A percentile compares a stretch with the other conserved stretches of the same genome.
These are phyloP conservation scores for Talaromyces funiculosus DNA, from an alignment of 2,329 filamentous ascomycete genomes.

Conservation along the genomic window DNA sequence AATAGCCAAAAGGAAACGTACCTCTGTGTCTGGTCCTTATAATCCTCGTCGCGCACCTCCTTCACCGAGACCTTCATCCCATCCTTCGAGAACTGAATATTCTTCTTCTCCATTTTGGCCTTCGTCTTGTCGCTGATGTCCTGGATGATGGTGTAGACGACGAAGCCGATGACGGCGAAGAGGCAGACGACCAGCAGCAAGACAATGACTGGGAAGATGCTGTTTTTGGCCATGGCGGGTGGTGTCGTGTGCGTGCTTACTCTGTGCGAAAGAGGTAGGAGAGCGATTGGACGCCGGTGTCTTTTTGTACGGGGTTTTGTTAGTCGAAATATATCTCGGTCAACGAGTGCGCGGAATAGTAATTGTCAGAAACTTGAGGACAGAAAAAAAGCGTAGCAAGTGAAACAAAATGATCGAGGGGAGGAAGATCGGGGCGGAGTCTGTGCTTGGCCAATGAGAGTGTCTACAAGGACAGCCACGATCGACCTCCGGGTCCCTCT, in stretches of 20 bases:
- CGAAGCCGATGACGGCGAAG: slow-evolving; percentile 50
- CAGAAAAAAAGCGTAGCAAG: background rate
- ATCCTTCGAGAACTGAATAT: slow-evolving; percentile 55
- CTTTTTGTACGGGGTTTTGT: background rate
- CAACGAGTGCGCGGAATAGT: background rate
- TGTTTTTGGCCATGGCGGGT: slow-evolving; percentile 20
- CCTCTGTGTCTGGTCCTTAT: slow-evolving; percentile 56
- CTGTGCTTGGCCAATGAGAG: background rate
- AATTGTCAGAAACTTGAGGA: background rate
- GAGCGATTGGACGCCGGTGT: background rate
- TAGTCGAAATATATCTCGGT: background rate
- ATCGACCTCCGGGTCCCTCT: background rate
- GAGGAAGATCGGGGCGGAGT: background rate
- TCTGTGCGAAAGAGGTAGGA: background rate
- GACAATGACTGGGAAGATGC: slow-evolving; percentile 49
- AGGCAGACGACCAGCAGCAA: slow-evolving; percentile 50
- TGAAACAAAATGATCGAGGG: background rate
- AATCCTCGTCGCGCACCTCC: slow-evolving; percentile 52
- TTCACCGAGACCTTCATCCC: slow-evolving; percentile 58
- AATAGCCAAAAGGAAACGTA: slow-evolving; percentile 19
- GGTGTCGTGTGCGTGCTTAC: slow-evolving; percentile 17
- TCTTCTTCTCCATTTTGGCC: slow-evolving; percentile 59
- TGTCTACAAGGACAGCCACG: background rate
- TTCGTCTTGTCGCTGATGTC: slow-evolving; percentile 54
- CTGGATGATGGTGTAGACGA: slow-evolving; percentile 54